phyloP scores from a whole-genome alignment of 2,329 filamentous ascomycete genomes.

The Seiridium cupressi region DNA sequence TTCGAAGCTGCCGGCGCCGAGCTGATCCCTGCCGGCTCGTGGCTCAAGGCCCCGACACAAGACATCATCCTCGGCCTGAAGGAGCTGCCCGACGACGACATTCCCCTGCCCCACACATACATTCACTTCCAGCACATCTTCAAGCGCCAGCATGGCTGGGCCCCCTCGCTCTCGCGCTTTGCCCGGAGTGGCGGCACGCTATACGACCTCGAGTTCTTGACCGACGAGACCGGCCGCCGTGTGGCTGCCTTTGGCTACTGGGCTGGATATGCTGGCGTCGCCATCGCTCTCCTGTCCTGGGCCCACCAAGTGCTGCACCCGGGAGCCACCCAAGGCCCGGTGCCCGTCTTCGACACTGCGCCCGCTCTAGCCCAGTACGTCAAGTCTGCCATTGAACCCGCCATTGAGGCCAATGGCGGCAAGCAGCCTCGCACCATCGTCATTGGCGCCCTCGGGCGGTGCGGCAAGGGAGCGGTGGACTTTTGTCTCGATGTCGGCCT shows the following conservation, averaged over 20 bases:
- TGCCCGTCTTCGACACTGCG: conserved; percentile 73
- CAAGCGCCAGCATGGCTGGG: conserved; percentile 78
- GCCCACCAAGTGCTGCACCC: conserved; percentile 76
- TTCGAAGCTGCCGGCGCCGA: conserved; percentile 62
- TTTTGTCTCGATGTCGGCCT: conserved; percentile 74
- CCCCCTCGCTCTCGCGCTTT: conserved; percentile 76
- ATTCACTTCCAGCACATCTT: conserved; percentile 74
- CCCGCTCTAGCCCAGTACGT: conserved; percentile 70
- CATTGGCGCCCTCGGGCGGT: conserved; percentile 81
- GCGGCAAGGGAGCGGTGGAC: conserved; percentile 81
- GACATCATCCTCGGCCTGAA: conserved; percentile 75
- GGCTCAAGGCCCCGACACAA: conserved; percentile 65
- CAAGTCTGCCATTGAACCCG: conserved; percentile 66
- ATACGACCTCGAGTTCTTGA: conserved; percentile 84
- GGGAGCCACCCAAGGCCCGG: conserved; percentile 63
- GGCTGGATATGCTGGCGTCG: conserved; percentile 74
- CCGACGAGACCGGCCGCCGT: conserved; percentile 63
- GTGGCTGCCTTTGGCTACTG: conserved; percentile 73
- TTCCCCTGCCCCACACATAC: conserved; percentile 64
- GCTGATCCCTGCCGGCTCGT: conserved; percentile 65
- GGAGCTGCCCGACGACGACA: conserved; percentile 69
- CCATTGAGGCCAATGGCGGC: conserved; percentile 62
- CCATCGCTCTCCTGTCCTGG: conserved; percentile 77
- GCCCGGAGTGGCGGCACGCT: conserved; percentile 73
- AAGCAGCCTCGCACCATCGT: conserved; percentile 73